These are phyloP conservation scores for Bisporella sp. DNA, from an alignment of 2,329 filamentous ascomycete genomes.

Conservation along the genomic window DNA sequence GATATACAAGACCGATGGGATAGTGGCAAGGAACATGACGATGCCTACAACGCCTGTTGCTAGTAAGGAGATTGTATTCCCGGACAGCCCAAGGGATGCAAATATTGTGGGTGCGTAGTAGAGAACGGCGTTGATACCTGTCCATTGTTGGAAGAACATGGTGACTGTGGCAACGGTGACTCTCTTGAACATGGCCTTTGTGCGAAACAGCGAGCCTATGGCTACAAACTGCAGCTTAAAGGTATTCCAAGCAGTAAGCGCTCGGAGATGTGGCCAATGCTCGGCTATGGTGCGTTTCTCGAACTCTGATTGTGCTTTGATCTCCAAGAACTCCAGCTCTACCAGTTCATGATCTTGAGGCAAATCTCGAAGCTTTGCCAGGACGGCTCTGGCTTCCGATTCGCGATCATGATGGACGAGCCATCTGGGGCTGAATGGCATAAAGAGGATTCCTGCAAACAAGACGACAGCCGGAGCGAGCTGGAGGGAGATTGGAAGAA, in stretches of 20 bases:
- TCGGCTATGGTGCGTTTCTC: conserved; percentile 65
- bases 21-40: conserved; percentile 61
- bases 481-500: conserved; percentile 66
- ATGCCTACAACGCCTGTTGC: conserved; percentile 68
- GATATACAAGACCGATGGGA: conserved; percentile 60
- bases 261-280: conserved; percentile 57
- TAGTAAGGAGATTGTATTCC: conserved; percentile 46
- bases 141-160: conserved; percentile 54
- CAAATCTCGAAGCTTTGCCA: conserved; percentile 58
- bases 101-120: conserved; percentile 44
- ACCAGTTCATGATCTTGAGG: conserved; percentile 59
- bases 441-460: conserved; percentile 65
- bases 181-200: conserved; percentile 58
- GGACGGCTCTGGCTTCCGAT: conserved; percentile 54
- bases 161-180: conserved; percentile 57
- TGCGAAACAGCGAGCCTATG: conserved; percentile 57
- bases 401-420: conserved; percentile 64
- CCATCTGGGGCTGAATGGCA: conserved; percentile 76
- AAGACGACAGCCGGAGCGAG: conserved; percentile 60
- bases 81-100: conserved; percentile 34
- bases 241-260: conserved; percentile 54
- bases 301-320: conserved; percentile 71
- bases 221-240: conserved; percentile 65
- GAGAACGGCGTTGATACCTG: conserved; percentile 35
- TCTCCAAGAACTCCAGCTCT: conserved; percentile 73